These are phyloP conservation scores for Acanthochlamys bracteata DNA, from an alignment of 106 monocot species.

Conservation along the genomic window DNA sequence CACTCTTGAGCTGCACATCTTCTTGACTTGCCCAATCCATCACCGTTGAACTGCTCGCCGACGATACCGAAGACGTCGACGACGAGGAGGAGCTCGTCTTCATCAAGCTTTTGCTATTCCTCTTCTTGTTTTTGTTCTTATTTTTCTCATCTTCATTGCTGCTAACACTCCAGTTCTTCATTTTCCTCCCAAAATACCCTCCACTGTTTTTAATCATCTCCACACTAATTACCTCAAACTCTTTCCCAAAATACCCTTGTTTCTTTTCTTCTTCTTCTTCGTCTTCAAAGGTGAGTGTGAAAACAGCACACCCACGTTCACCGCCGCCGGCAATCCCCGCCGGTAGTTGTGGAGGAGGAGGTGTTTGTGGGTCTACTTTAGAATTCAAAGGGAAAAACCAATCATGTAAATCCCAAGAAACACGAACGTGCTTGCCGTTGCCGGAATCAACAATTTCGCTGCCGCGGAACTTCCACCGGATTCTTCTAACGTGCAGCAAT, in stretches of 20 bases:
- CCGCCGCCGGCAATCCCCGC: background rate
- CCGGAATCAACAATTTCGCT: slow-evolving; percentile 52
- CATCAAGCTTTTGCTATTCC: slow-evolving; percentile 7
- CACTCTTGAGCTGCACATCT: slow-evolving; percentile 50
- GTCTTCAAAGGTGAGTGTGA: slow-evolving; percentile 55
- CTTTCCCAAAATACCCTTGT: slow-evolving; percentile 9
- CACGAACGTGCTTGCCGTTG: slow-evolving; percentile 30
- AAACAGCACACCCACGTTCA: slow-evolving; percentile 35
- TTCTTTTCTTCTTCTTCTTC: slow-evolving; percentile 10
- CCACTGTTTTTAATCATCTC: slow-evolving; percentile 9
- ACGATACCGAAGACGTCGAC: slow-evolving; percentile 35
- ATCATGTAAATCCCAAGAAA: slow-evolving; percentile 88
- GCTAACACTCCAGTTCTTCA: slow-evolving; percentile 36
- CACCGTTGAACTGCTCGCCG: slow-evolving; percentile 52
- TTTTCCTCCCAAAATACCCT: slow-evolving; percentile 24
- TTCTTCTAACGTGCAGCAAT: slow-evolving; percentile 44
- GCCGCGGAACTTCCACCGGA: slow-evolving; percentile 86
- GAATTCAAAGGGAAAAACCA: slow-evolving; percentile 46
- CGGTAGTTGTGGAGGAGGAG: background rate
- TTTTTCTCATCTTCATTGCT: slow-evolving; percentile 12
- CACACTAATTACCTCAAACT: background rate
- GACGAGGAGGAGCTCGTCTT: slow-evolving; percentile 45
- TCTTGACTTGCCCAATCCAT: slow-evolving; percentile 86
- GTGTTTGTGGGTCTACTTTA: background rate
- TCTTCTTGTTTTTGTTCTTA: slow-evolving; percentile 16